phyloP scores from a whole-genome alignment of 257 asterid species.

The Solanum chiquidenum region DNA sequence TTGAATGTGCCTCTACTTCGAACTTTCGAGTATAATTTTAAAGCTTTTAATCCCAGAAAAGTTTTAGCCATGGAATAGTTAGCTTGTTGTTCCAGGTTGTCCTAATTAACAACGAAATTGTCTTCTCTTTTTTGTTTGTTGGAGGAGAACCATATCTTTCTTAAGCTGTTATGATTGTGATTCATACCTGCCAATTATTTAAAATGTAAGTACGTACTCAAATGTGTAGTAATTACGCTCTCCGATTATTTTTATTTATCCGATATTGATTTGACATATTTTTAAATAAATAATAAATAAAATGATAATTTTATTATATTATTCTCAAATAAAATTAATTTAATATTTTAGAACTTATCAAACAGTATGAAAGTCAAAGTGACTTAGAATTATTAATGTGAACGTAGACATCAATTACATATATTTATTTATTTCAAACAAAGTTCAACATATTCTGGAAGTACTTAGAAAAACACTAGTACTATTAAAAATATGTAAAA shows the following conservation, averaged over 20 bases:
- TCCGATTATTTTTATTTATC: too few species aligned
- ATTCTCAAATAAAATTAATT: too few species aligned
- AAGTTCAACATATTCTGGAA: neutral
- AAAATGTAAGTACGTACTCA: neutral
- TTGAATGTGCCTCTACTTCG: neutral
- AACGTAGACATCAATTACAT: neutral
- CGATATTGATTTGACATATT: too few species aligned
- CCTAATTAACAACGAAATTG: neutral
- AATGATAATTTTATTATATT: too few species aligned
- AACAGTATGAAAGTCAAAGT: neutral
- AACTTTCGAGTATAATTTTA: neutral
- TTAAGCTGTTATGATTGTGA: conserved; percentile 18
- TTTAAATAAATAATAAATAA: too few species aligned
- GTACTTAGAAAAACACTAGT: neutral
- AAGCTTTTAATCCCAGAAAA: neutral
- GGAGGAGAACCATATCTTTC: neutral
- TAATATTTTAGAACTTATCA: too few species aligned
- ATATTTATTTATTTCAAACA: neutral
- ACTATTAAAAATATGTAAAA: neutral
- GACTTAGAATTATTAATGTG: neutral
- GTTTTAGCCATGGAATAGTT: neutral
- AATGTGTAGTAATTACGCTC: neutral
- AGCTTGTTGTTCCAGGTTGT: conserved; percentile 5
- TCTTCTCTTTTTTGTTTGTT: neutral
- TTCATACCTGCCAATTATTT: conserved; percentile 9